Evolutionary conservation across 306 rosid species (phyloP).

Genomic region (Inga leiocalycina): DNA sequence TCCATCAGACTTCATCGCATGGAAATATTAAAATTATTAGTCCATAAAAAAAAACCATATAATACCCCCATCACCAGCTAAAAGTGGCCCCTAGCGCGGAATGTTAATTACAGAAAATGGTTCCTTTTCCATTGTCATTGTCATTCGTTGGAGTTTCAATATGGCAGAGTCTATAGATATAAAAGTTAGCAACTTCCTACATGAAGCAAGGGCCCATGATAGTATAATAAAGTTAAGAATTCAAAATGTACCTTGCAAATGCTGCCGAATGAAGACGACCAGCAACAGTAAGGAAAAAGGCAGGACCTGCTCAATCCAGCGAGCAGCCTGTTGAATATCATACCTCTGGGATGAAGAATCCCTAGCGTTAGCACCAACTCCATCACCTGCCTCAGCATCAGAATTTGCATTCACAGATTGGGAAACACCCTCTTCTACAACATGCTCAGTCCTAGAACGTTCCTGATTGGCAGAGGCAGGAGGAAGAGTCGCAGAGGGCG

Average conservation of each 20-base stretch:
- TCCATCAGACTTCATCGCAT: neutral
- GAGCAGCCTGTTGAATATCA: constrained; percentile 97
- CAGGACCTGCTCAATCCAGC: constrained; percentile 93
- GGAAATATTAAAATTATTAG: neutral
- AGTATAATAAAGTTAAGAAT: neutral
- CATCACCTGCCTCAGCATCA: constrained; percentile 58
- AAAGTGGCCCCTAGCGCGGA: neutral
- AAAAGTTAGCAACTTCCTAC: neutral
- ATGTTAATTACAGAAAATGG: neutral
- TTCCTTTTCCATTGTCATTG: neutral
- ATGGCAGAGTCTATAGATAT: neutral
- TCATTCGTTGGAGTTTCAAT: neutral
- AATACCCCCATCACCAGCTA: neutral
- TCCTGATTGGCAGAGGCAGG: constrained; percentile 33
- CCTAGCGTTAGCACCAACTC: constrained; percentile 63
- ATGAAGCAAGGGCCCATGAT: neutral
- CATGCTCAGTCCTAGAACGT: constrained; percentile 42
- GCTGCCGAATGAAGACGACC: constrained; percentile 97
- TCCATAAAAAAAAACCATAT: neutral
- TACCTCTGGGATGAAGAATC: constrained; percentile 97
- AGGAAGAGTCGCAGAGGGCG: constrained; percentile 27
- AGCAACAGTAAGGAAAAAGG: constrained; percentile 93
- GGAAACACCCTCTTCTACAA: constrained; percentile 54
- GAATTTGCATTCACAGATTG: constrained; percentile 41
- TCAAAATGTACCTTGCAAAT: constrained; percentile 76